Base-by-base conservation (phyloP, 306 rosid genomes). In the Arachis hypogaea region DNA sequence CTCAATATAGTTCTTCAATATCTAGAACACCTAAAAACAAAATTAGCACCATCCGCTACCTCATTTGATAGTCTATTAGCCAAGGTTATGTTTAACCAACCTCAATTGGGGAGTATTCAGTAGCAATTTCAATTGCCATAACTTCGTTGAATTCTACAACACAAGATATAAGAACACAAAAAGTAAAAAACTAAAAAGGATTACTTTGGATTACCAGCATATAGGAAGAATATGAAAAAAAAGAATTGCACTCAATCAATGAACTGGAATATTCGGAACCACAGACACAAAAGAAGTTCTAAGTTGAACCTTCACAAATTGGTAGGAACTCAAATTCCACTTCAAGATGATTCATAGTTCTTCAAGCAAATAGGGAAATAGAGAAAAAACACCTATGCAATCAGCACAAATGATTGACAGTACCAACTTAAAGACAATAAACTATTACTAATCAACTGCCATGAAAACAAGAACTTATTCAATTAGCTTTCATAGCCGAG, bases 381-480 rank as follows among this genome's bases (percentile, higher is more conserved):
- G 28, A 73, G 28, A 30, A 47, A 73, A 30, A 47, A 59, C 46
- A 33, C 3, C 41, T 2, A 14, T 45, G 63, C 33, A 71, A 52
- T 49, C 11, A 41, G 14, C 8, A 58, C n/a, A 62, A 18, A 68
- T 30, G 42, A 18, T 12, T 11, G 36, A 11, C 52, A 7, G 0
- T 11, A 41, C 59, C 59, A 65, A 74, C 9, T 41, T 30, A 18
- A 42, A 59, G 5, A 3, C 3, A 7, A 63, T 16, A 14, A 30
- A 2, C 63, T 36, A 42, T 11, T 11, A 59, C 30, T 45, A 50
- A 29, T 69, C 30, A 70, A 54, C 63, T 18, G 49, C 6, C 28
- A 66, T 11, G 70, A 59, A 44, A 73, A 59, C 54, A 46, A 64
- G 71, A 57, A 69, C 46, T 72, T 62, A 80, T 83, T 83, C 33